Base-by-base conservation (phyloP, 208 protist species). In the Wallacemonas sp. region DNA sequence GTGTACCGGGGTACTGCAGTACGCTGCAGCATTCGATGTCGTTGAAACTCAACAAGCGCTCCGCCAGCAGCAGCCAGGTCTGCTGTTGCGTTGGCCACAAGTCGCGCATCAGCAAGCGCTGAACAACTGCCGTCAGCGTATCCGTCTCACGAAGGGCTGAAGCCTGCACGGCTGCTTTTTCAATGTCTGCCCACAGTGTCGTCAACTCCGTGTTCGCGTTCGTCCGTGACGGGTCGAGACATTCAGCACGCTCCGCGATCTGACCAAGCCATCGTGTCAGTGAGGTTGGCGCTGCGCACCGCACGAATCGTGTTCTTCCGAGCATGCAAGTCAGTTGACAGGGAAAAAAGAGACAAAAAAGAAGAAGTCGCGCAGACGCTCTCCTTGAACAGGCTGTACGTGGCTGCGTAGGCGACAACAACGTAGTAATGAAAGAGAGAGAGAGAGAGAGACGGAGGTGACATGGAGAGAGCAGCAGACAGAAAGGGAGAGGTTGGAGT, bases 11-110 rank as follows among this genome's bases (percentile, higher is more conserved):
- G 52, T 91, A 95, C 26, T 61, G n/a, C 33, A 92, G 70, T 50
- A 95, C 89, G 1, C 71, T 46, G 42, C 41, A 59, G 0, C 60
- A 39, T 62, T 95, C 85, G 15, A 90, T 63, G 42, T 86, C 75
- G 45, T 70, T 71, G 41, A 69, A 91, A 1, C 75, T 68, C 26
- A 87, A 53, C 38, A 95, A 73, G 26, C 71, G 63, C 53, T 73
- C 39, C 17, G 79, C 76, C 32, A 95, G 70, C 29, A 54, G 50
- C 3, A 76, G 53, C 86, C 85, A 95, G 22, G 48, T 21, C 15
- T 57, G 29, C 1, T 30, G 15, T 4, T 42, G 9, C 4, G 76
- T 17, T 0, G 83, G 85, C 30, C 58, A 75, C 13, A 74, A 38
- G 1, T 70, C 48, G 38, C 76, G 77, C 12, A 27, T 45, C 1